Percentiles rank a stretch among this genome's conserved stretches.
These are phyloP conservation scores for Eurotiales sp. DNA, from an alignment of 2,329 filamentous ascomycete genomes.

Conservation along the genomic window DNA sequence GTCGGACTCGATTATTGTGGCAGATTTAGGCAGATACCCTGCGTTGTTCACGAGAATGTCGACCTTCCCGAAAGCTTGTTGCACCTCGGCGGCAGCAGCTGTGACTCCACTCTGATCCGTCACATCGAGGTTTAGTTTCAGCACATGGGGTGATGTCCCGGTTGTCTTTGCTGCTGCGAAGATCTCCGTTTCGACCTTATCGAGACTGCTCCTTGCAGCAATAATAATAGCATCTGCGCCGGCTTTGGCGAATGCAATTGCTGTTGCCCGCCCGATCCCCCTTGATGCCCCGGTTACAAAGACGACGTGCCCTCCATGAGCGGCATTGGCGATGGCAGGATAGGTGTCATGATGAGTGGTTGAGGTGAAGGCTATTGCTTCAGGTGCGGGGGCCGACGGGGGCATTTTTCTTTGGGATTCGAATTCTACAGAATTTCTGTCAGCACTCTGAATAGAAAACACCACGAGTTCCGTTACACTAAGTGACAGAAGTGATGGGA, in stretches of 20 bases:
- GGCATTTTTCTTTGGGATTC: no score
- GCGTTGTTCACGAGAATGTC: slow-evolving; percentile 51
- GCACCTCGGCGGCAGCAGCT: slow-evolving; percentile 30
- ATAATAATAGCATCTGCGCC: slow-evolving; percentile 52
- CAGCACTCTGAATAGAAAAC: no score
- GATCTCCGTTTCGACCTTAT: slow-evolving; percentile 34
- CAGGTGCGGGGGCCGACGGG: no score
- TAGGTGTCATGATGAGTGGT: slow-evolving; percentile 51
- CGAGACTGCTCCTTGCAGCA: slow-evolving; percentile 49
- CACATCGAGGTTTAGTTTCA: slow-evolving; percentile 44
- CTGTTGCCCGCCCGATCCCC: slow-evolving; percentile 53
- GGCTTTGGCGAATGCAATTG: slow-evolving; percentile 54
- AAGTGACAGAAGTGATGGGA: no score
- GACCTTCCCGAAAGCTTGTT: slow-evolving; percentile 30
- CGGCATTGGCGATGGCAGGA: slow-evolving; percentile 45
- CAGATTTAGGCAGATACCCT: slow-evolving; percentile 28
- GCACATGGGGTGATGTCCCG: slow-evolving; percentile 36
- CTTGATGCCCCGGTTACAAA: slow-evolving; percentile 56
- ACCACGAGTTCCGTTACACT: no score
- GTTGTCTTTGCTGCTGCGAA: slow-evolving; percentile 32
- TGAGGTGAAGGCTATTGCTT: slow-evolving; percentile 13
- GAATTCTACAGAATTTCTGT: no score
- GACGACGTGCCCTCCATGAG: slow-evolving; percentile 41
- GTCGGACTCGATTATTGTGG: slow-evolving; percentile 31
- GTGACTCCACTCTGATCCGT: slow-evolving; percentile 35